These are phyloP conservation scores for Annona cherimola DNA, from an alignment of 164 flowering plant species.

Conservation along the genomic window DNA sequence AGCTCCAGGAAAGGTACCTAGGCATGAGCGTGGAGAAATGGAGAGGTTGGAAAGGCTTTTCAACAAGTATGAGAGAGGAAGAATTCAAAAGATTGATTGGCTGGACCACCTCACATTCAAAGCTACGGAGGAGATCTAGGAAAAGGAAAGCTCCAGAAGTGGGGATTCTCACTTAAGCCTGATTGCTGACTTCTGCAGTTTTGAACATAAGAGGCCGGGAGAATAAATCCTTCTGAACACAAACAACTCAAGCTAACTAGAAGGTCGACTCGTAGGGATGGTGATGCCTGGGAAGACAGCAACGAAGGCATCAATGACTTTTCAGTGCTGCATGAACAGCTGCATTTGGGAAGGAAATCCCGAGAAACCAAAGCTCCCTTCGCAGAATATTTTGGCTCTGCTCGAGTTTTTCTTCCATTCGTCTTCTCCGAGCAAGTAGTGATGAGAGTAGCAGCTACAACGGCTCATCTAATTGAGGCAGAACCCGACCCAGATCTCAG, in stretches of 20 bases:
- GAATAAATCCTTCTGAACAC: constrained; percentile 94
- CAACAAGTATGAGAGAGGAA: constrained; percentile 95
- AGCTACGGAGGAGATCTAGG: constrained; percentile 79
- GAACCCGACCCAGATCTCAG: no score
- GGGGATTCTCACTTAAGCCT: constrained; percentile 67
- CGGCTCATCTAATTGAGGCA: no score
- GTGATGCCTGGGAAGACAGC: no score
- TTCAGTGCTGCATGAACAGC: no score
- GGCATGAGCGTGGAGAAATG: constrained; percentile 88
- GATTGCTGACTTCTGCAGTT: constrained; percentile 84
- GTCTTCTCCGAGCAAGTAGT: no score
- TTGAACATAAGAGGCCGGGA: constrained; percentile 94
- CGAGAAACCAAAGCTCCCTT: no score
- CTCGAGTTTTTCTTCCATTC: no score
- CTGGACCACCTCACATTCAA: constrained; percentile 86
- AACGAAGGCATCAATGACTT: no score
- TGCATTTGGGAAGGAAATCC: no score
- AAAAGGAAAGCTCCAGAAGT: constrained; percentile 56
- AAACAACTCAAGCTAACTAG: constrained; percentile 96
- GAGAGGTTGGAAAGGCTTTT: constrained; percentile 89
- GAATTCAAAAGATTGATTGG: constrained; percentile 91
- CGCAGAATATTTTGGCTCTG: no score
- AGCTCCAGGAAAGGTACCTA: constrained; percentile 99
- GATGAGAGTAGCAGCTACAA: no score
- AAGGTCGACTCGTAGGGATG: constrained; percentile 93